Base-by-base conservation (phyloP, 371 early-diverging fungal species). In the Mucor lusitanicus region DNA sequence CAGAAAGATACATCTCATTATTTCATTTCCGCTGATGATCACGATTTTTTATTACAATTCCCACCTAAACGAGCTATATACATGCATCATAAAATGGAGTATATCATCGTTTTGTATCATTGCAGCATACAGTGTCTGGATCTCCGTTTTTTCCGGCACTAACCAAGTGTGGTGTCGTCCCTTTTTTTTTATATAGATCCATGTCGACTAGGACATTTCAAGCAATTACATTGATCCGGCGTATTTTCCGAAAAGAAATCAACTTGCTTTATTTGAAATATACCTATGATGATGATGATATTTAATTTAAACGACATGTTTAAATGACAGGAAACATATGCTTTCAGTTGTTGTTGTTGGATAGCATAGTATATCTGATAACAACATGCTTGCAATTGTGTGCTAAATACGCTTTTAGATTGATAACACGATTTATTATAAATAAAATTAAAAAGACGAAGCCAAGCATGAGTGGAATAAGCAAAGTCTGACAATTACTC, bases 1-100 rank as follows among this genome's bases (percentile, higher is more conserved):
- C 37, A 37, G 37, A 37, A 37, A 37, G 3, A 37, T 37, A 37
- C 37, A 37, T 50, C 50, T 50, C 21, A 50, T 50, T 12, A 21
- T 50, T 50, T 50, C 25, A 50, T 50, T 50, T 50, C 50, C 50
- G 50, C 50, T 50, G 50, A 50, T 50, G 50, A 50, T 50, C 23
- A 50, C 50, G 50, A 50, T 50, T 9, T 25, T 50, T 50, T 25
- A 50, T 50, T 50, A 50, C 50, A 11, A 13, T 50, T 50, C 50
- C 50, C 50, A 50, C 50, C 50, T 23, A 50, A 25, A 25, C 3
- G 23, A 50, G 50, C 50, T 50, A 50, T 25, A 50, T 50, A 50
- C 50, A 50, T 50, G 23, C 25, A 50, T 19, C 50, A 50, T 50
- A 11, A 50, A 50, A 9, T 7, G 3, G 6, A 23, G 3, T 3